Evolutionary conservation across 208 protist species (phyloP).

Genomic region (Wallacemonas rigidus): DNA sequence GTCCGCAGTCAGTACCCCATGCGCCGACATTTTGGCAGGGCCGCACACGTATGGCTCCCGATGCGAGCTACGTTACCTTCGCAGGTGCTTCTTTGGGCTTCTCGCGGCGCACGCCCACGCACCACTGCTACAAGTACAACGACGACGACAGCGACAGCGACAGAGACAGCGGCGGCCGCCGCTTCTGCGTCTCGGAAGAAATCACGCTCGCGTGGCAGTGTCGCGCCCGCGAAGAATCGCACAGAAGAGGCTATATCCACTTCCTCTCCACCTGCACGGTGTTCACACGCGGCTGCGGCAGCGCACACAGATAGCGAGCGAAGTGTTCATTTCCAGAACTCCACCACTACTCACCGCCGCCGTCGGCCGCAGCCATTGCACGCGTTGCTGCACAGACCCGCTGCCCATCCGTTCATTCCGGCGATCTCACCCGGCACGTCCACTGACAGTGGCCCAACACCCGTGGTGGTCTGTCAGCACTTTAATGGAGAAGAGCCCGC

Average conservation of each 20-base stretch:
- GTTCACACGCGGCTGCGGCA: background rate
- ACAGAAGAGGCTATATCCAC: too few species aligned
- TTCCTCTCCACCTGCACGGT: background rate
- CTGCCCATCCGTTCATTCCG: background rate
- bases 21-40: too few species aligned
- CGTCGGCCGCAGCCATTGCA: background rate
- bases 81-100: background rate
- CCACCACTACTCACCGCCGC: background rate
- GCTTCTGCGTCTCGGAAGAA: background rate
- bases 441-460: background rate
- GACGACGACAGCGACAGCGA: background rate
- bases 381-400: background rate
- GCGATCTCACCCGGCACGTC: background rate
- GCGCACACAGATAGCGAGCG: conserved; percentile 1
- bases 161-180: background rate
- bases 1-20: too few species aligned
- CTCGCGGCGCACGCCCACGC: background rate
- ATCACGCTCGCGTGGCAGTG: background rate
- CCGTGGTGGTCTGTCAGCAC: too few species aligned
- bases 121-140: background rate
- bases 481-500: too few species aligned
- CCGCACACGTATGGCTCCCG: too few species aligned
- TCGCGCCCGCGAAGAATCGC: too few species aligned
- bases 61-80: background rate
- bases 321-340: background rate